Evolutionary conservation across 2,329 filamentous ascomycete species (phyloP).

Genomic region (Xylariaceae sp.): DNA sequence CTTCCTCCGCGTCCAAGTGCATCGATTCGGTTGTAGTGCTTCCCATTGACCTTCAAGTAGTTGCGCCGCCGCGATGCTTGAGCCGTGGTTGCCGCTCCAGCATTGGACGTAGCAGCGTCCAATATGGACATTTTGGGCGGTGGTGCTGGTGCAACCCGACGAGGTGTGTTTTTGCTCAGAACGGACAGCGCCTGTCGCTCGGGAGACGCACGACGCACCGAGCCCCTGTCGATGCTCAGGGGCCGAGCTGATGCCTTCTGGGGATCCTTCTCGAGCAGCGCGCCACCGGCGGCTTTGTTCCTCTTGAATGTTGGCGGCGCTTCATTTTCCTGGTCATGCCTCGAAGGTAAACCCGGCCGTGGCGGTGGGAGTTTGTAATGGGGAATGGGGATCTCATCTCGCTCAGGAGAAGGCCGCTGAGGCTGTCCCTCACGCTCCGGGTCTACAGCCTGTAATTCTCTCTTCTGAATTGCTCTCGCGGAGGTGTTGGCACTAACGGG

Average conservation of each 20-base stretch:
- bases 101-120: conserved; percentile 80
- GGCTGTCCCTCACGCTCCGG: conserved; percentile 4
- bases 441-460: conserved; percentile 28
- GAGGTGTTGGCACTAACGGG: conserved; percentile 44
- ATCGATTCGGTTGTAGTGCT: conserved; percentile 82
- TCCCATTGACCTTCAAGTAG: conserved; percentile 82
- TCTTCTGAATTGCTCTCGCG: conserved; percentile 33
- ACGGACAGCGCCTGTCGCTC: conserved; percentile 48
- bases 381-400: conserved; percentile 36
- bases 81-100: conserved; percentile 68
- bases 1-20: conserved; percentile 88
- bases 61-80: conserved; percentile 71
- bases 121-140: conserved; percentile 95
- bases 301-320: conserved; percentile 61
- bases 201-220: conserved; percentile 36
- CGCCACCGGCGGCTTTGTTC: conserved; percentile 47
- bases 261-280: conserved; percentile 45
- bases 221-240: conserved; percentile 35
- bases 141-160: conserved; percentile 68
- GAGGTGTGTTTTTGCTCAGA: conserved; percentile 69
- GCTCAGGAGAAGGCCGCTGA: conserved; percentile 22
- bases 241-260: conserved; percentile 47
- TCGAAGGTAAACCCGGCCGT: conserved; percentile 51
- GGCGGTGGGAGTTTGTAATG: conserved; percentile 51
- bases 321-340: conserved; percentile 80